Conservation (phyloP, 768 basidiomycete species). For the Boletus reticuloceps region DNA sequence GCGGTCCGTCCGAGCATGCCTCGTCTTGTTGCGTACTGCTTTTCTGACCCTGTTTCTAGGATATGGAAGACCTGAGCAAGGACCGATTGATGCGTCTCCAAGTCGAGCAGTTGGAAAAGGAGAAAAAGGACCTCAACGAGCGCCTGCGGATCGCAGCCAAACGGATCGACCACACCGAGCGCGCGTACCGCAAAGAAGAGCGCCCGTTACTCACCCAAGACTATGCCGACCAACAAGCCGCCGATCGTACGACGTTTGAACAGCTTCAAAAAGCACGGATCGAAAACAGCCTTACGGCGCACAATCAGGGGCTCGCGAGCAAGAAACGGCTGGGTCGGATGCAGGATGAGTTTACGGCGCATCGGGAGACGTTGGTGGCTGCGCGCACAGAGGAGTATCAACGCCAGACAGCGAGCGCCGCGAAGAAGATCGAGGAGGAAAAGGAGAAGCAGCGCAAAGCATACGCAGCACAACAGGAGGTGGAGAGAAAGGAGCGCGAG, state of each 20-base stretch:
- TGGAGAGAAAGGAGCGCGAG: constrained; percentile 35
- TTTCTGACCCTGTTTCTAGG: constrained; percentile 38
- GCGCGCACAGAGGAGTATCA: constrained; percentile 66
- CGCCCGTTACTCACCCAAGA: constrained; percentile 81
- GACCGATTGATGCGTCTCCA: constrained; percentile 85
- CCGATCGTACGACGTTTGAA: constrained; percentile 71
- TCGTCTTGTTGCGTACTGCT: neutral
- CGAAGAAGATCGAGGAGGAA: constrained; percentile 77
- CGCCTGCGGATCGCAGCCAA: constrained; percentile 81
- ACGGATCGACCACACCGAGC: constrained; percentile 93
- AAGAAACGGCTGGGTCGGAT: constrained; percentile 77
- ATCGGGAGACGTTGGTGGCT: constrained; percentile 51
- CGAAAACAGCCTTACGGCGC: constrained; percentile 52
- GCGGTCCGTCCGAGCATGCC: constrained; percentile 44
- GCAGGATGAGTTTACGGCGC: constrained; percentile 60
- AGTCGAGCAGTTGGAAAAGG: constrained; percentile 94
- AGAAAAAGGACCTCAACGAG: constrained; percentile 84
- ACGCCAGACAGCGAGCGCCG: constrained; percentile 49
- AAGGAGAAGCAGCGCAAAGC: constrained; percentile 67
- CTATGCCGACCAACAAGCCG: constrained; percentile 80
- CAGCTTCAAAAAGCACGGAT: constrained; percentile 53
- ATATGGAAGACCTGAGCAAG: constrained; percentile 81
- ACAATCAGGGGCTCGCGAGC: constrained; percentile 64
- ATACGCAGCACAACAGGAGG: constrained; percentile 58
- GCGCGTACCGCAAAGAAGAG: constrained; percentile 93